These are phyloP conservation scores for Daedaleopsis sinensis DNA, from an alignment of 768 basidiomycete genomes.

Conservation along the genomic window DNA sequence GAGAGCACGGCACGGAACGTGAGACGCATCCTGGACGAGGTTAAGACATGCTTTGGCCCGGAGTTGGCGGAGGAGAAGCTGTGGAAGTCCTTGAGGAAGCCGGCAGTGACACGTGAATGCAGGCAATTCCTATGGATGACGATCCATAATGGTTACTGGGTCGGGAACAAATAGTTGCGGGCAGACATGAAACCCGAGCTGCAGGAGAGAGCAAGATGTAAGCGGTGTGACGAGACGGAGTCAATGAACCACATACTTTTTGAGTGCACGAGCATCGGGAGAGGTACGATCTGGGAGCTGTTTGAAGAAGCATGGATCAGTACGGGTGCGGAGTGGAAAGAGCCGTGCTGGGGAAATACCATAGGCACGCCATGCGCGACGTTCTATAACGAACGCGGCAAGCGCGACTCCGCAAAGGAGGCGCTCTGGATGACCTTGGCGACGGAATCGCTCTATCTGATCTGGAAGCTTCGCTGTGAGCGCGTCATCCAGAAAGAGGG, in stretches of 20 bases:
- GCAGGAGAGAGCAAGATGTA: not conserved
- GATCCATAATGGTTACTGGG: not conserved
- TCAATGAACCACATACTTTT: not conserved
- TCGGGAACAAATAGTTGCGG: not conserved
- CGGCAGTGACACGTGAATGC: not conserved
- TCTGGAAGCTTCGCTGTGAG: slow-evolving; percentile 3
- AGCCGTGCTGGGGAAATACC: not conserved
- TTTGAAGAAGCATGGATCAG: not conserved
- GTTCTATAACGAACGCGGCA: not conserved
- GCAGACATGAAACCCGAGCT: not conserved
- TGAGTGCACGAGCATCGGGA: not conserved
- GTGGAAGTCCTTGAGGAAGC: not conserved
- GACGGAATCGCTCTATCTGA: not conserved
- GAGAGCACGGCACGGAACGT: not conserved
- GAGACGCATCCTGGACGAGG: not conserved
- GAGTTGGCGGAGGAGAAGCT: not conserved
- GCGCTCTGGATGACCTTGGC: not conserved
- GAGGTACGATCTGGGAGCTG: not conserved
- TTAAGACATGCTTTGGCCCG: not conserved
- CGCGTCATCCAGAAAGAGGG: not conserved
- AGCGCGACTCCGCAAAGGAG: not conserved
- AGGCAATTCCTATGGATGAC: not conserved
- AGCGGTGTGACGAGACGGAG: not conserved
- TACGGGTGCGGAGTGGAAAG: too few relatives aligned
- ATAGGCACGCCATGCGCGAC: not conserved